Evolutionary conservation across 176 grass and related monocot genomes (phyloP), one percentile per base, ranked within the genome.

Genomic region (Panicum miliaceum): DNA sequence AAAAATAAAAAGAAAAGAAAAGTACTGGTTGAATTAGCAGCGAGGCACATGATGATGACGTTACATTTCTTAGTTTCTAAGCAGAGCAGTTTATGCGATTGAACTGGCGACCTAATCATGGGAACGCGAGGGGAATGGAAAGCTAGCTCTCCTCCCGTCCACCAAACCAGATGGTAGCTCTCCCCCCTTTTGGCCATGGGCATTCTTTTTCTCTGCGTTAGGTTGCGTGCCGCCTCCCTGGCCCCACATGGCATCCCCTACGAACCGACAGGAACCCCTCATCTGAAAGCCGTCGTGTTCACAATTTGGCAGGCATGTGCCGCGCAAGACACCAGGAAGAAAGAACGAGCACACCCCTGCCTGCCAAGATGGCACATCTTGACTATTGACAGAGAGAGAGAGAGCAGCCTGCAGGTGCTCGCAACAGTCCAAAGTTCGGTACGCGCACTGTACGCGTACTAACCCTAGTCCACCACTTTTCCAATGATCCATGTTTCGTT

Each of bases 101-200:
- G 80, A 87, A 90, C 89, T 79, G 60, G 80, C 89, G 48, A 87
- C 89, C 84, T 87, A 90, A 86, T 90, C 89, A 87, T 90, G 84
- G 59, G 71, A 83, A 73, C 71, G 15, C 23, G 76, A 62, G 53
- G 77, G 65, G 13, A 80, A 80, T 1, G 32, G 68, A 56, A 84
- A 75, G 60, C 53, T 16, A 68, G 50, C 75, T 18, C 74, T 20
- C 72, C 62, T 40, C 76, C 48, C 82, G 46, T 42, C 88, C 66
- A n/a, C 52, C 52, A 52, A 45, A 72, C 88, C 84, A 86, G 23
- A 83, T 68, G 81, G 81, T 74, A 81, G 47, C 36, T 13, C n/a
- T n/a, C n/a, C 7, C 34, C 7, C 15, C 35, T 59, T 40, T 37
- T 2, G 20, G 36, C 78, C 38, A 0, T 2, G 20, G 36, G 64